phyloP scores from a whole-genome alignment of 2,329 filamentous ascomycete species.

The Pezicula rhizophila region DNA sequence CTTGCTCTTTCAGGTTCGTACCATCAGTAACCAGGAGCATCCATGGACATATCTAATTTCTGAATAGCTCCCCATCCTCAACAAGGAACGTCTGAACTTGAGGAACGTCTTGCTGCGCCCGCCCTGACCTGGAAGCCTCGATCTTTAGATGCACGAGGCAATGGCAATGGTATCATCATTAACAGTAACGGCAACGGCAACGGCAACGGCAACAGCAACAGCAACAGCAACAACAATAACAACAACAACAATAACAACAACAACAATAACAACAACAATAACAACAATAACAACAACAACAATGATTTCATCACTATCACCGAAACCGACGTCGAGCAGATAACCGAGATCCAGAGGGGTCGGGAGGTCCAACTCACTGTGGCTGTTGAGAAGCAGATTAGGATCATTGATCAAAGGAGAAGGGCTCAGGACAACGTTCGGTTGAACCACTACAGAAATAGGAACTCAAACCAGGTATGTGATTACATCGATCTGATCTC shows the following conservation, averaged over 20 bases:
- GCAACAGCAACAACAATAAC: neutral
- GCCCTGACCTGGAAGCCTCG: constrained; percentile 17
- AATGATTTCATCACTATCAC: constrained; percentile 13
- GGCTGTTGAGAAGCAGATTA: constrained; percentile 9
- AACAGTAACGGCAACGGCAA: constrained; percentile 1
- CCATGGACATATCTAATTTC: constrained; percentile 7
- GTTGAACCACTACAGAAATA: constrained; percentile 22
- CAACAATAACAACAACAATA: constrained; percentile 5
- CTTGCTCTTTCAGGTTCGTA: constrained; percentile 19
- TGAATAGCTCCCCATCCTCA: constrained; percentile 17
- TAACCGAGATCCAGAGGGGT: constrained; percentile 5
- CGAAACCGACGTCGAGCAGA: constrained; percentile 8
- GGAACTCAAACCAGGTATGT: constrained; percentile 22
- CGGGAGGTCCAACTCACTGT: constrained; percentile 14
- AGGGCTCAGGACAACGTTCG: constrained; percentile 22
- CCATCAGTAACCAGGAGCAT: neutral
- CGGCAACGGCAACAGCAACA: constrained; percentile 2
- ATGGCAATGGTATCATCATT: constrained; percentile 5
- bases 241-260: constrained; percentile 2
- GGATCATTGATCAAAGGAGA: constrained; percentile 8
- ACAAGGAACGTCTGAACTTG: constrained; percentile 8
- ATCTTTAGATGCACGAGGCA: constrained; percentile 1
- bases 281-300: constrained; percentile 8
- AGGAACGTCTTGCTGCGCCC: constrained; percentile 12
- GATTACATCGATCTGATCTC: neutral